Evolutionary conservation across 2,329 filamentous ascomycete genomes (phyloP).

Genomic region (Ophiocordyceps unilateralis): DNA sequence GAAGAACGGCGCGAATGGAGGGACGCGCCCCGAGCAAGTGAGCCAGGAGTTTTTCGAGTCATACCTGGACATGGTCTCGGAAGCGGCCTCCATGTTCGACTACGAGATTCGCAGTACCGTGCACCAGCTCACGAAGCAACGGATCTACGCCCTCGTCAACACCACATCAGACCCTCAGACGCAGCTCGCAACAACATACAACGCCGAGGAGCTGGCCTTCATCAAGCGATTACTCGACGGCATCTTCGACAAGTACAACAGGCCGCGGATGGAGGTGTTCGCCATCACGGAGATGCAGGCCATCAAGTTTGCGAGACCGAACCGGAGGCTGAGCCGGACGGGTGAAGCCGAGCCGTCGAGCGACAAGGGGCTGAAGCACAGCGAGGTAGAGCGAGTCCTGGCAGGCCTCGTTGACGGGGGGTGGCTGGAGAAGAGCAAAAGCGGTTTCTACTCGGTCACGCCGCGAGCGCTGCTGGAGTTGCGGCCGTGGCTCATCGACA

Average conservation of each 20-base stretch:
- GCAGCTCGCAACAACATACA: slow-evolving; percentile 69
- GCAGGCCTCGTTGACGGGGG: slow-evolving; percentile 55
- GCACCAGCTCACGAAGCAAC: slow-evolving; percentile 49
- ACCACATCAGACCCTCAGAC: slow-evolving; percentile 70
- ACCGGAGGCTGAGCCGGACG: slow-evolving; percentile 17
- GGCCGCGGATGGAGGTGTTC: slow-evolving; percentile 62
- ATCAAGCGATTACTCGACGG: slow-evolving; percentile 74
- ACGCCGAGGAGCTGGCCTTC: slow-evolving; percentile 73
- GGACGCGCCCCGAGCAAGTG: slow-evolving; percentile 42
- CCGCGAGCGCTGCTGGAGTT: slow-evolving; percentile 74
- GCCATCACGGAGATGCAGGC: slow-evolving; percentile 69
- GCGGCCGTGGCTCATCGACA: slow-evolving; percentile 65
- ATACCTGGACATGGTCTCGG: slow-evolving; percentile 54
- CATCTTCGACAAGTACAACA: slow-evolving; percentile 87
- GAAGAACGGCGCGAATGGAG: slow-evolving; percentile 17
- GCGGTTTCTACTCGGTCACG: slow-evolving; percentile 59
- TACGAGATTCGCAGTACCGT: slow-evolving; percentile 65
- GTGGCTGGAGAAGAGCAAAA: slow-evolving; percentile 64
- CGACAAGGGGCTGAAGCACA: slow-evolving; percentile 50
- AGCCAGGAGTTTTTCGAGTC: slow-evolving; percentile 48
- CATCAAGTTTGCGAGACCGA: slow-evolving; percentile 44
- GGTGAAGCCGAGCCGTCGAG: slow-evolving; percentile 11
- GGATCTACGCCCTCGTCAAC: slow-evolving; percentile 77
- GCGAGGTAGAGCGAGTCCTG: slow-evolving; percentile 61
- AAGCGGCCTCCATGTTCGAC: slow-evolving; percentile 62